Percentiles rank a stretch among this genome's conserved stretches.
Evolutionary conservation across 2,329 filamentous ascomycete genomes (phyloP).

Genomic region (Fonsecaea pedrosoi): DNA sequence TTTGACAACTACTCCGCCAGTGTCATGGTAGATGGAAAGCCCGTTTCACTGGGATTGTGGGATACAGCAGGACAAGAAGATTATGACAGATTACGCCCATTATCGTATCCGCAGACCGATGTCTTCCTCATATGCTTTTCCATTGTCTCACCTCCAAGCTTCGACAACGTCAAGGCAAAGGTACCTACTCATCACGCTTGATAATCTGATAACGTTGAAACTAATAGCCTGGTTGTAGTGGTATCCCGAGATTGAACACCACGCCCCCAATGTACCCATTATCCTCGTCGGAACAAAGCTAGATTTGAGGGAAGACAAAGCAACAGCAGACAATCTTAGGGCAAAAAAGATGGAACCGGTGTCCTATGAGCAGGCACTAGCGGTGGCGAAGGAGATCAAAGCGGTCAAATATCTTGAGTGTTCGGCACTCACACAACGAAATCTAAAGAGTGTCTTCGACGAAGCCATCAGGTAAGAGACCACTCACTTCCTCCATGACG

Average conservation of each 20-base stretch:
- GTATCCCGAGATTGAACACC: conserved; percentile 97
- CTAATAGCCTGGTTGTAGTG: conserved; percentile 65
- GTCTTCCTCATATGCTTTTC: conserved; percentile 99
- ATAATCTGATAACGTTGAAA: background rate
- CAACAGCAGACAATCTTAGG: conserved; percentile 79
- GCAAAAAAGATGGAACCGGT: conserved; percentile 98
- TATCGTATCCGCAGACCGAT: conserved; percentile 98
- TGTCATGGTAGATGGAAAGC: conserved; percentile 98
- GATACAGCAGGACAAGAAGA: conserved; percentile 99
- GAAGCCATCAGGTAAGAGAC: conserved; percentile 88
- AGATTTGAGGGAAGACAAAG: conserved; percentile 87
- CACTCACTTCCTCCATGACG: background rate
- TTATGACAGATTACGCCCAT: conserved; percentile 91
- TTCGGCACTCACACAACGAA: conserved; percentile 93
- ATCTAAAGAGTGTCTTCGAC: conserved; percentile 98
- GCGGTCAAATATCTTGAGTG: conserved; percentile 98
- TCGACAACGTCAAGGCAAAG: conserved; percentile 99
- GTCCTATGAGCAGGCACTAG: conserved; percentile 87
- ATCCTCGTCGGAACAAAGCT: conserved; percentile 97
- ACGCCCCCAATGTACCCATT: conserved; percentile 93
- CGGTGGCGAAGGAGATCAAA: conserved; percentile 90
- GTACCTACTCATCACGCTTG: conserved; percentile 53
- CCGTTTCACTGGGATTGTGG: conserved; percentile 95
- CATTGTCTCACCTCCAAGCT: conserved; percentile 95
- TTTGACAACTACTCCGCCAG: conserved; percentile 99